These are phyloP conservation scores for Eremochloa ophiuroides DNA, from an alignment of 176 grass and related monocot genomes.

Conservation along the genomic window DNA sequence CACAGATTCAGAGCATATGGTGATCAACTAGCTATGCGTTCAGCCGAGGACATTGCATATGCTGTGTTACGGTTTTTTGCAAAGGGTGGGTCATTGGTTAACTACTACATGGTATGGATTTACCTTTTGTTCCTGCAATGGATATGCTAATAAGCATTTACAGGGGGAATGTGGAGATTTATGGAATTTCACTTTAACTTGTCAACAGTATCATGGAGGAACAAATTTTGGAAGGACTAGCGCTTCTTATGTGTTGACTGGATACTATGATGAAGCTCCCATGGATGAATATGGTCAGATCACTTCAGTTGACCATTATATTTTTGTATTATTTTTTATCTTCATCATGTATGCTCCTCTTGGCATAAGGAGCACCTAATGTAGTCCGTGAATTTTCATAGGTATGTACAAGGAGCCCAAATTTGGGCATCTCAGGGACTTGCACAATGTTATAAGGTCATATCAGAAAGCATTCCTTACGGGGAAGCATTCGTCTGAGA, in stretches of 20 bases:
- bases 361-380: conserved; percentile 1
- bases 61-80: conserved; percentile 80
- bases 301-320: not conserved
- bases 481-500: conserved; percentile 48
- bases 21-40: conserved; percentile 70
- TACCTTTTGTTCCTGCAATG: not conserved
- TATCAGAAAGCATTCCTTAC: conserved; percentile 67
- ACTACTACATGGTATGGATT: conserved; percentile 88
- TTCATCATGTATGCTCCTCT: not conserved
- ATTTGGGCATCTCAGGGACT: conserved; percentile 78
- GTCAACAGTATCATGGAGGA: conserved; percentile 83
- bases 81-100: conserved; percentile 67
- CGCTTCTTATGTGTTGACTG: conserved; percentile 72
- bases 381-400: conserved; percentile 27
- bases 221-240: conserved; percentile 83
- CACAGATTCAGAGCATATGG: conserved; percentile 80
- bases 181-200: conserved; percentile 19
- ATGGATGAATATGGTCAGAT: conserved; percentile 84
- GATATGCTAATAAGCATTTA: not conserved
- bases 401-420: conserved; percentile 84
- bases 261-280: conserved; percentile 93
- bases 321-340: conserved; percentile 9
- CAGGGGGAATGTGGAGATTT: not conserved
- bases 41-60: conserved; percentile 90
- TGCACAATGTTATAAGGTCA: conserved; percentile 67